A percentile compares a stretch with the other conserved stretches of the same genome.
phyloP scores from a whole-genome alignment of 176 grass and related monocot species.

The Eragrostis nindensis region DNA sequence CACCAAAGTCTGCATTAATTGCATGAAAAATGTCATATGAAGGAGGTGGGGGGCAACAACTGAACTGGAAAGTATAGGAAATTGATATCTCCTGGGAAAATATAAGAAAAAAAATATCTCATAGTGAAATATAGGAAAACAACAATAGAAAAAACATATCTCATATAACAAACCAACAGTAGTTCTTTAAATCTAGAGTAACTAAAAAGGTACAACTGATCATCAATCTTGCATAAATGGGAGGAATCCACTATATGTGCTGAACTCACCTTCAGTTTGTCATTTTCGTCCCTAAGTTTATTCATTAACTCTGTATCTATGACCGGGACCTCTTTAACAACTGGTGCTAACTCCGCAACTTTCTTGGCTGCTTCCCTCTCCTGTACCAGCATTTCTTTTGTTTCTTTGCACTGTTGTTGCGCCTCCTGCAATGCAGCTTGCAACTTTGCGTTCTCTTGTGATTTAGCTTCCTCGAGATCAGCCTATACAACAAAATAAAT shows the following conservation, averaged over 20 bases:
- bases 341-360: conserved; percentile 63
- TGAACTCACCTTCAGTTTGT: conserved; percentile 88
- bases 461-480: conserved; percentile 91
- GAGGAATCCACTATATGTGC: conserved; percentile 10
- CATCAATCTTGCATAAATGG: conserved; percentile 2
- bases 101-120: conserved; percentile 20
- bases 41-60: background rate
- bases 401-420: conserved; percentile 84
- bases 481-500: conserved; percentile 64
- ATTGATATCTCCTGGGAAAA: background rate
- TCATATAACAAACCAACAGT: conserved; percentile 3
- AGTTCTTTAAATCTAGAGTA: background rate
- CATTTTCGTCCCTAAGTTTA: conserved; percentile 94
- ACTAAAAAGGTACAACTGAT: conserved; percentile 2
- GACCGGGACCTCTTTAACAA: conserved; percentile 94
- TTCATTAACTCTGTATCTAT: conserved; percentile 81
- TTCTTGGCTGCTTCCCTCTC: conserved; percentile 77
- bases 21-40: conserved; percentile 27
- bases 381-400: conserved; percentile 72
- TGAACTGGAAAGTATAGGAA: background rate
- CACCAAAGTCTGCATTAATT: conserved; percentile 70
- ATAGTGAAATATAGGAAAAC: background rate
- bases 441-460: conserved; percentile 90
- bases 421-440: conserved; percentile 82
- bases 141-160: background rate